phyloP scores from a whole-genome alignment of 2,329 filamentous ascomycete genomes.

The Colletotrichum abscissum region DNA sequence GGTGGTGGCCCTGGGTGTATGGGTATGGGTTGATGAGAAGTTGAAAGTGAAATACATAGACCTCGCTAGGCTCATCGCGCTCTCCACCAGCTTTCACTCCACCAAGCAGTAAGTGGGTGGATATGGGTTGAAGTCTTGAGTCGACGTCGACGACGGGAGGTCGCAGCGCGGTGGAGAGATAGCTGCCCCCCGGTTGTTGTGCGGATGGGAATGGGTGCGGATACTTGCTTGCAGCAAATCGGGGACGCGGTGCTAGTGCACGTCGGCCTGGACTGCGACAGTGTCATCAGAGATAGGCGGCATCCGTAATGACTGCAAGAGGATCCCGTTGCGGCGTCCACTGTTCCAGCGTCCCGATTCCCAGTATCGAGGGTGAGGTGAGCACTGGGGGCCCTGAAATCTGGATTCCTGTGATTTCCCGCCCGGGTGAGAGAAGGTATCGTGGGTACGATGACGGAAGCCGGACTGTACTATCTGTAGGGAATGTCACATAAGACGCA shows the following conservation, averaged over 20 bases:
- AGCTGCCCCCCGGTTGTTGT: background rate
- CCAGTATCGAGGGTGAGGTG: no score
- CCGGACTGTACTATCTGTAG: background rate
- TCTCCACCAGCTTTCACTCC: constrained; percentile 17
- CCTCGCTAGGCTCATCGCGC: constrained; percentile 22
- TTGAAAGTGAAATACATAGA: background rate
- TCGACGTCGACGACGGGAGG: constrained; percentile 3
- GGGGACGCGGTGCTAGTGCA: background rate
- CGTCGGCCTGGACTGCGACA: background rate
- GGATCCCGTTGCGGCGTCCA: background rate
- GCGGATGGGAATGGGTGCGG: constrained; percentile 3
- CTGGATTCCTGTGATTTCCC: background rate
- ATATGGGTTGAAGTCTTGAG: constrained; percentile 4
- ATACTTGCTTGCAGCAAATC: constrained; percentile 3
- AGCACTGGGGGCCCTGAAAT: background rate
- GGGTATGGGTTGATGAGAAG: constrained; percentile 8
- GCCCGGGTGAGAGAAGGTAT: background rate
- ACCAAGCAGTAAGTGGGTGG: constrained; percentile 7
- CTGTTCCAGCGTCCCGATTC: no score
- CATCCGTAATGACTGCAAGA: background rate
- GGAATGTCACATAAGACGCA: background rate
- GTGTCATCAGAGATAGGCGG: background rate
- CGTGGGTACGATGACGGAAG: background rate
- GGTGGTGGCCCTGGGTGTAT: background rate
- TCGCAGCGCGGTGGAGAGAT: constrained; percentile 6